phyloP scores from a whole-genome alignment of 2,329 filamentous ascomycete genomes.

The Pseudomassariella vexata region DNA sequence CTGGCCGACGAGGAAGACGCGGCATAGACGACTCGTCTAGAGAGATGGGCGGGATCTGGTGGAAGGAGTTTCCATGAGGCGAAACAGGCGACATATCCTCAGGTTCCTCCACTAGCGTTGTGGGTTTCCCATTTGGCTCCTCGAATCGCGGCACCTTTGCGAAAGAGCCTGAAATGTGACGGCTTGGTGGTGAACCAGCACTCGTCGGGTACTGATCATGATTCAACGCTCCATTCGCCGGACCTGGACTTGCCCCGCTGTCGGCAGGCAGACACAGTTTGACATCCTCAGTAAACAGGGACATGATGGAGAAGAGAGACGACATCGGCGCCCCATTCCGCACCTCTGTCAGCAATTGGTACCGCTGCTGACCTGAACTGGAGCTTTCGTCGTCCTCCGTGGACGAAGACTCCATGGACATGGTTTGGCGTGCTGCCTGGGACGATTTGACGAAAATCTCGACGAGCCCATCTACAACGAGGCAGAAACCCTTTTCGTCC shows the following conservation, averaged over 20 bases:
- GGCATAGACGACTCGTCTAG: slow-evolving; percentile 46
- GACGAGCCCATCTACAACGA: slow-evolving; percentile 92
- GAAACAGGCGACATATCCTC: slow-evolving; percentile 16
- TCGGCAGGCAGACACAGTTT: slow-evolving; percentile 70
- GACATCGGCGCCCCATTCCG: slow-evolving; percentile 99
- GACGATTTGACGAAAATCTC: slow-evolving; percentile 98
- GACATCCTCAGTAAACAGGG: slow-evolving; percentile 92
- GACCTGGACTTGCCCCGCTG: slow-evolving; percentile 31
- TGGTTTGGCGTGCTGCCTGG: slow-evolving; percentile 22
- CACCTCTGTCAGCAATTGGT: slow-evolving; percentile 93
- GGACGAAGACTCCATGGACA: slow-evolving; percentile 44
- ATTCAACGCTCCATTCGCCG: slow-evolving; percentile 19
- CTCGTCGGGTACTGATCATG: slow-evolving; percentile 21
- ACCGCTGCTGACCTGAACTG: slow-evolving; percentile 68
- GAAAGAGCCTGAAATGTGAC: slow-evolving; percentile 11
- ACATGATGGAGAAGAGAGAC: slow-evolving; percentile 94
- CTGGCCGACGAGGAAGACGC: slow-evolving; percentile 28
- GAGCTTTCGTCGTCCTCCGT: slow-evolving; percentile 63
- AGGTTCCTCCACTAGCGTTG: slow-evolving; percentile 19
- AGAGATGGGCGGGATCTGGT: slow-evolving; percentile 69
- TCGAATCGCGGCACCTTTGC: slow-evolving; percentile 17
- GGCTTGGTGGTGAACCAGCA: slow-evolving; percentile 9
- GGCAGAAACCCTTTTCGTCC: slow-evolving; percentile 95
- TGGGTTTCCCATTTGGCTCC: slow-evolving; percentile 13
- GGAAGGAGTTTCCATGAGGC: slow-evolving; percentile 32